Base-by-base conservation (phyloP, 108 stramenopile species). In the Hondaea fermentalgiana region DNA sequence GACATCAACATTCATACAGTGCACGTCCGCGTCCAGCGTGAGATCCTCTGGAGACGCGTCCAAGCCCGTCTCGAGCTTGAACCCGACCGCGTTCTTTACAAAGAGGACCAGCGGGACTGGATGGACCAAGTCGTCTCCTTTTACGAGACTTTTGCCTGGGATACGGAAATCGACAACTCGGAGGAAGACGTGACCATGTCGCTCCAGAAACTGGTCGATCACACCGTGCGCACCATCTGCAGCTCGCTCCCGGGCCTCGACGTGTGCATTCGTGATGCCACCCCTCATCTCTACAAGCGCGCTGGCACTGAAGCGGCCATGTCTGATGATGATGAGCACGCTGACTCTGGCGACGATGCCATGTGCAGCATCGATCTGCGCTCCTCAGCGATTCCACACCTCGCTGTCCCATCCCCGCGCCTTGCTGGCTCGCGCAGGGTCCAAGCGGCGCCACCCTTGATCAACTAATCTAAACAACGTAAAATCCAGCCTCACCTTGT, bases 31-130 rank as follows among this genome's bases (percentile, higher is more conserved):
- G 90, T 91, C 25, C 53, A 88, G 44, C 55, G 17, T 5, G 88
- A 89, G 12, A 21, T 89, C 3, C 90, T 91, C 55, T 91, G 90
- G 90, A 5, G 14, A 43, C 88, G 90, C 21, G 88, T 91, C 55
- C 71, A 88, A 4, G 29, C 72, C 8, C 69, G 90, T 6, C 72
- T 91, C 5, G 45, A 44, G 59, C 51, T 42, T 6, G 88, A 91
- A 51, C 90, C 90, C 1, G 16, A 53, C 23, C 88, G 90, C 8
- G 76, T 6, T 12, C 5, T 28, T n/a, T 83, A 83, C 58, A 10
- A 53, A 8, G 89, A 89, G 58, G 89, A 58, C 43, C 12, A 89
- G 72, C 72, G 72, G 16, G 45, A 53, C 57, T 72, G 72, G 49
- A 72, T 89, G 72, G 72, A 76, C 19, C 44, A 57, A 14, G 69